Conservation (phyloP, 805 yeast genomes). For the Candida corydali region DNA sequence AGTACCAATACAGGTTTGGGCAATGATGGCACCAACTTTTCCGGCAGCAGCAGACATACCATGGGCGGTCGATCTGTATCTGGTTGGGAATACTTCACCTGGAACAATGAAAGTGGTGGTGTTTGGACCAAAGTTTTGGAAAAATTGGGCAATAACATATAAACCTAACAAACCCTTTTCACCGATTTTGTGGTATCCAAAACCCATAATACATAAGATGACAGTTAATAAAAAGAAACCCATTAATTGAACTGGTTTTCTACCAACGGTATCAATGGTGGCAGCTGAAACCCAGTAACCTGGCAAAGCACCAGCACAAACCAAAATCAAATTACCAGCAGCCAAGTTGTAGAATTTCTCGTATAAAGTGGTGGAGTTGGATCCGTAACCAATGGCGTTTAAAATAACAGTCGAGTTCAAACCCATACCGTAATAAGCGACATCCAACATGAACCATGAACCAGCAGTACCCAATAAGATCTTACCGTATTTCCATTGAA, state of each 20-base stretch:
- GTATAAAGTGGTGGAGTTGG: conserved; percentile 58
- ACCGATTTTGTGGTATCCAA: conserved; percentile 69
- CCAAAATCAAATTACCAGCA: conserved; percentile 88
- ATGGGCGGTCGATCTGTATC: conserved; percentile 93
- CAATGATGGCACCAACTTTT: conserved; percentile 90
- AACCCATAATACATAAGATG: conserved; percentile 77
- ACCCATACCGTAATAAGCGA: conserved; percentile 87
- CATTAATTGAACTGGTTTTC: conserved; percentile 75
- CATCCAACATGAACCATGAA: conserved; percentile 87
- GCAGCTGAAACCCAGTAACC: conserved; percentile 89
- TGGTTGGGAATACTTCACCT: conserved; percentile 90
- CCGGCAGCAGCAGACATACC: conserved; percentile 93
- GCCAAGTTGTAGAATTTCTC: conserved; percentile 67
- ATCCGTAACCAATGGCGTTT: conserved; percentile 80
- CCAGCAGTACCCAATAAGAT: conserved; percentile 85
- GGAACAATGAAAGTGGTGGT: conserved; percentile 88
- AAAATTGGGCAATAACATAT: conserved; percentile 78
- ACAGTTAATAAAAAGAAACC: conserved; percentile 73
- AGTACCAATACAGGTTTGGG: conserved; percentile 84
- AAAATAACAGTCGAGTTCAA: conserved; percentile 77
- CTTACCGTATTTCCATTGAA: conserved; percentile 84
- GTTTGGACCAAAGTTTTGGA: conserved; percentile 92
- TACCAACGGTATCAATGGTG: conserved; percentile 74
- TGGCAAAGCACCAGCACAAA: conserved; percentile 93
- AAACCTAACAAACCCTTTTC: conserved; percentile 74